These are phyloP conservation scores for Capsicum chinense DNA, from an alignment of 257 asterid species.

Conservation along the genomic window DNA sequence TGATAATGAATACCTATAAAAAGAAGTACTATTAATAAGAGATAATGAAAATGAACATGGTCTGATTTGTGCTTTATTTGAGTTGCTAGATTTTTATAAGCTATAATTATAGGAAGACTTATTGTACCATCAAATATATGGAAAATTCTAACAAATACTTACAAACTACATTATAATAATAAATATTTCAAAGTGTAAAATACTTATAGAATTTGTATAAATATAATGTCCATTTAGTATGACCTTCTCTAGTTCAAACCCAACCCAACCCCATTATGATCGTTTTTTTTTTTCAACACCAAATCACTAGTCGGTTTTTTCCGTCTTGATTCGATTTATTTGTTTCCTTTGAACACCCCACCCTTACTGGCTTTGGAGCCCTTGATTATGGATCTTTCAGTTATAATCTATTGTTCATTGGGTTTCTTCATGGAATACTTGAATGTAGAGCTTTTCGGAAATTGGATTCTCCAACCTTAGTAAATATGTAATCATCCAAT, in stretches of 20 bases:
- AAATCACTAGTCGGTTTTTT: too few relatives aligned
- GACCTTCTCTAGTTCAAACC: too few relatives aligned
- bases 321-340: too few relatives aligned
- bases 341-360: too few relatives aligned
- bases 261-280: too few relatives aligned
- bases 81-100: not conserved
- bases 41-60: constrained; percentile 5
- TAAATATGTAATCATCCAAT: not conserved
- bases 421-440: not conserved
- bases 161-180: not conserved
- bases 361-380: too few relatives aligned
- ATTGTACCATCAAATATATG: not conserved
- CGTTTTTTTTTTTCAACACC: too few relatives aligned
- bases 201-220: not conserved
- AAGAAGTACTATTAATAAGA: not conserved
- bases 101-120: not conserved
- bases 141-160: not conserved
- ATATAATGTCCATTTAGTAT: not conserved
- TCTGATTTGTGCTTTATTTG: not conserved
- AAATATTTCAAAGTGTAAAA: not conserved
- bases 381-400: constrained; percentile 1
- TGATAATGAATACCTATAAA: not conserved
- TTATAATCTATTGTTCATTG: not conserved
- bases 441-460: not conserved
- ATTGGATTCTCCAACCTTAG: not conserved